These are phyloP conservation scores for Danielozyma ontarioensis DNA, from an alignment of 805 yeast species.

Conservation along the genomic window DNA sequence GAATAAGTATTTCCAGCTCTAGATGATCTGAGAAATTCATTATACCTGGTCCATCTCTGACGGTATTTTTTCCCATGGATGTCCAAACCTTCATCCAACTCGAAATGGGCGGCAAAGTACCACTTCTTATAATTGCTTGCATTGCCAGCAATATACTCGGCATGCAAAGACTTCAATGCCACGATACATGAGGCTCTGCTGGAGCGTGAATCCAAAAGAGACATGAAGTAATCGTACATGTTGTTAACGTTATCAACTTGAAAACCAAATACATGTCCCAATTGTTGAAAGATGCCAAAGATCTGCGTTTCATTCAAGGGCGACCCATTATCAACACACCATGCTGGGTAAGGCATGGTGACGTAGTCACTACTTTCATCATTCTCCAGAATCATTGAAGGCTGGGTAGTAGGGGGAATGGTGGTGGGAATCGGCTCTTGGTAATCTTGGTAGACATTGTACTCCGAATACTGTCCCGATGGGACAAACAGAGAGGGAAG, in stretches of 20 bases:
- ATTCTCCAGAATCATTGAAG: slow-evolving; percentile 1
- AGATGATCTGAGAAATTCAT: too few species aligned
- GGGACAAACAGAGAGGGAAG: neutral
- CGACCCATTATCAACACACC: slow-evolving; percentile 12
- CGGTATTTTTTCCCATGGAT: neutral
- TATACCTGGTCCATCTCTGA: neutral
- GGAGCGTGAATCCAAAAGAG: slow-evolving; percentile 80
- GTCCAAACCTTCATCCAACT: slow-evolving; percentile 67
- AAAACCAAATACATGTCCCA: slow-evolving; percentile 73
- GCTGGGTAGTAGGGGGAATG: neutral
- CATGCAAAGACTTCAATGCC: slow-evolving; percentile 75
- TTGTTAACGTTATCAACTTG: slow-evolving; percentile 74
- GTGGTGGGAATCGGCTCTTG: slow-evolving; percentile 2
- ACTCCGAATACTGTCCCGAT: neutral
- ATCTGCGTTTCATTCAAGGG: slow-evolving; percentile 42
- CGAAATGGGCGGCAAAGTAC: slow-evolving; percentile 85
- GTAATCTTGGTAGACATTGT: slow-evolving; percentile 3
- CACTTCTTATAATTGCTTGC: slow-evolving; percentile 84
- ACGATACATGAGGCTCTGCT: slow-evolving; percentile 66
- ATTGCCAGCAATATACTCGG: slow-evolving; percentile 90
- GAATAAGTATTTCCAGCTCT: too few species aligned
- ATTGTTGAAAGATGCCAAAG: slow-evolving; percentile 49
- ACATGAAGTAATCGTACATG: slow-evolving; percentile 77
- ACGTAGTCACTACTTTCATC: neutral
- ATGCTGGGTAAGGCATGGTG: slow-evolving; percentile 6